A percentile compares a stretch with the other conserved stretches of the same genome.
Conservation (phyloP, 495 filamentous ascomycete genomes). For the Aspergillus avenaceus region DNA sequence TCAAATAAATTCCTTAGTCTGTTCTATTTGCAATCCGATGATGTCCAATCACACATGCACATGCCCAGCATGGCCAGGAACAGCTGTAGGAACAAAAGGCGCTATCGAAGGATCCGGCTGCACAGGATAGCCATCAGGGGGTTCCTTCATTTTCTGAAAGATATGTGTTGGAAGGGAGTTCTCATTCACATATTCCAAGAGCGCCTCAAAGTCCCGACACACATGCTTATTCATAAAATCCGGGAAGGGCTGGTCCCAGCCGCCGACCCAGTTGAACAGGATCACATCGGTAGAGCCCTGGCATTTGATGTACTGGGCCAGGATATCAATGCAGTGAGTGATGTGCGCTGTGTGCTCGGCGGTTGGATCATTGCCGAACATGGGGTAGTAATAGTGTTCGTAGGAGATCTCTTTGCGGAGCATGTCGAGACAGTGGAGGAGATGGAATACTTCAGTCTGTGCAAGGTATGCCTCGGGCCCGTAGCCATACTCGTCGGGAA, state of each 20-base stretch:
- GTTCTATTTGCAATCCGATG: too few relatives aligned
- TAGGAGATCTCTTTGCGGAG: conserved; percentile 21
- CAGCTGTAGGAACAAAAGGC: too few relatives aligned
- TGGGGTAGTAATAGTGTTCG: conserved; percentile 21
- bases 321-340: conserved; percentile 30
- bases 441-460: conserved; percentile 29
- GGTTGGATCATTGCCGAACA: neutral
- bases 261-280: conserved; percentile 31
- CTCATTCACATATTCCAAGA: conserved; percentile 10
- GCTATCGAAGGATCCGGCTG: too few relatives aligned
- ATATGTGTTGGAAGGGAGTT: neutral
- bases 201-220: conserved; percentile 12
- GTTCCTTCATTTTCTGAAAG: neutral
- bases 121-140: too few relatives aligned
- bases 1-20: too few relatives aligned
- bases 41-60: too few relatives aligned
- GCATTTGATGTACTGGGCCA: conserved; percentile 29
- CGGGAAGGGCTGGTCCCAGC: conserved; percentile 24
- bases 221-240: conserved; percentile 16
- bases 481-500: conserved; percentile 23
- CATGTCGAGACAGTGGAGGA: conserved; percentile 28
- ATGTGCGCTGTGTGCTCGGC: conserved; percentile 13
- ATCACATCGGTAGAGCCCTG: conserved; percentile 26
- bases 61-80: too few relatives aligned
- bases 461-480: conserved; percentile 32